A percentile compares a stretch with the other conserved stretches of the same genome.
These are phyloP conservation scores for Leccinum fuscescens DNA, from an alignment of 1,284 basidiomycete species.

Conservation along the genomic window DNA sequence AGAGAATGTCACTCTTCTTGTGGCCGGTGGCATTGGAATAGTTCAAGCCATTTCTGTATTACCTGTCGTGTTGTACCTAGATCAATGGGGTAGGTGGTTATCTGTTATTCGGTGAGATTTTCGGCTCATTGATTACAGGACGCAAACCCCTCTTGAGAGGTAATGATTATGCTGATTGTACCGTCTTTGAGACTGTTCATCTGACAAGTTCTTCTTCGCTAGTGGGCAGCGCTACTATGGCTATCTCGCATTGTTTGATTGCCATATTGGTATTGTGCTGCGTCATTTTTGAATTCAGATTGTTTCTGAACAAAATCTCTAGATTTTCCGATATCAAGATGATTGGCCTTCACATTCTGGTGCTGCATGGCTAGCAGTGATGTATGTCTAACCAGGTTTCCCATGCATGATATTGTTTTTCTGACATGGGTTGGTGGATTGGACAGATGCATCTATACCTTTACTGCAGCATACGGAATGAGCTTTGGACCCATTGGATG, in stretches of 20 bases:
- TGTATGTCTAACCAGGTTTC: constrained; percentile 38
- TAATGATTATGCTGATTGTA: constrained; percentile 19
- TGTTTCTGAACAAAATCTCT: background rate
- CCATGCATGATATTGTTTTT: background rate
- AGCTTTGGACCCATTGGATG: constrained; percentile 86
- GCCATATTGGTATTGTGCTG: constrained; percentile 53
- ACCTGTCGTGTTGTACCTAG: constrained; percentile 71
- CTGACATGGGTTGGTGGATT: constrained; percentile 7
- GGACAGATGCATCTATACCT: constrained; percentile 65
- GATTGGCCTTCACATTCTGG: constrained; percentile 55
- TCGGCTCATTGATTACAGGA: constrained; percentile 38
- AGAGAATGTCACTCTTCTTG: constrained; percentile 55
- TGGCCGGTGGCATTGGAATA: constrained; percentile 78
- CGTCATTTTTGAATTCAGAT: background rate
- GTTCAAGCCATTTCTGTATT: constrained; percentile 74
- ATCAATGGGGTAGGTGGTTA: constrained; percentile 58
- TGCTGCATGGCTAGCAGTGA: constrained; percentile 68
- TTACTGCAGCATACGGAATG: constrained; percentile 80
- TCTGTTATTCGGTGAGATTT: background rate
- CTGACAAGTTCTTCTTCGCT: background rate
- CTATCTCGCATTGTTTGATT: constrained; percentile 68
- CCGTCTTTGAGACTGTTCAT: background rate
- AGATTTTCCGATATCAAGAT: constrained; percentile 51
- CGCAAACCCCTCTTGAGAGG: constrained; percentile 62
- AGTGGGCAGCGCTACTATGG: constrained; percentile 74